A percentile compares a stretch with the other conserved stretches of the same genome.
Conservation (phyloP, 306 rosid species). For the Prunus mume region DNA sequence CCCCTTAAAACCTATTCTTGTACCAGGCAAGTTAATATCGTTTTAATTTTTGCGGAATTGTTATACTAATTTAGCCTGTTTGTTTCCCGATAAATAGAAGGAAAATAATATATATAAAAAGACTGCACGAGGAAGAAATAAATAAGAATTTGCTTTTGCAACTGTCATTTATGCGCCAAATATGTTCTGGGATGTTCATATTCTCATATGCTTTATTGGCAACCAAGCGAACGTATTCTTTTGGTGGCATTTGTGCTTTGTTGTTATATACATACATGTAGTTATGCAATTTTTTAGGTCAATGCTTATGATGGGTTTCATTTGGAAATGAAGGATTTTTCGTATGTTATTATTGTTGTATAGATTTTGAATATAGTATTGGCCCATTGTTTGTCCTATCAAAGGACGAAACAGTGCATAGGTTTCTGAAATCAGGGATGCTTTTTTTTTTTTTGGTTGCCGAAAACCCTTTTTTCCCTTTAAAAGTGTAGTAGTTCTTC, state of each 20-base stretch:
- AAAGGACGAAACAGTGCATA: not conserved
- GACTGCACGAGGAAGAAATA: not conserved
- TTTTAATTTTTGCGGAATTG: not conserved
- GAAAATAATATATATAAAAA: not conserved
- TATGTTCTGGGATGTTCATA: not conserved
- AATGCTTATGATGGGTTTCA: not conserved
- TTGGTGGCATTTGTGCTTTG: not conserved
- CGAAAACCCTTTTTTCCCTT: not conserved
- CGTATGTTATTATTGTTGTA: not conserved
- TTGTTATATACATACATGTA: not conserved
- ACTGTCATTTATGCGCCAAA: slow-evolving; percentile 4
- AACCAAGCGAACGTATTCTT: not conserved
- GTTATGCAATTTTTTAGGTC: not conserved
- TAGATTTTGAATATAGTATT: not conserved
- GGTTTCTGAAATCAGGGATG: not conserved
- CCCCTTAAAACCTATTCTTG: slow-evolving; percentile 3
- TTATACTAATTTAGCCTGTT: slow-evolving; percentile 17
- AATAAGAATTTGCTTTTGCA: slow-evolving; percentile 11
- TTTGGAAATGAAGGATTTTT: not conserved
- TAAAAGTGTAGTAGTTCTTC: not conserved
- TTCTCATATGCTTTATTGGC: slow-evolving; percentile 2
- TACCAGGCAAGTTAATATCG: slow-evolving; percentile 31
- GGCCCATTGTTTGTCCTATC: not conserved
- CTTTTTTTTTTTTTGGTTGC: slow-evolving; percentile 1
- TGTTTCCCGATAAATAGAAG: slow-evolving; percentile 18